phyloP scores from a whole-genome alignment of 148 eudicot genomes.

The Rhododendron ferrugineum region DNA sequence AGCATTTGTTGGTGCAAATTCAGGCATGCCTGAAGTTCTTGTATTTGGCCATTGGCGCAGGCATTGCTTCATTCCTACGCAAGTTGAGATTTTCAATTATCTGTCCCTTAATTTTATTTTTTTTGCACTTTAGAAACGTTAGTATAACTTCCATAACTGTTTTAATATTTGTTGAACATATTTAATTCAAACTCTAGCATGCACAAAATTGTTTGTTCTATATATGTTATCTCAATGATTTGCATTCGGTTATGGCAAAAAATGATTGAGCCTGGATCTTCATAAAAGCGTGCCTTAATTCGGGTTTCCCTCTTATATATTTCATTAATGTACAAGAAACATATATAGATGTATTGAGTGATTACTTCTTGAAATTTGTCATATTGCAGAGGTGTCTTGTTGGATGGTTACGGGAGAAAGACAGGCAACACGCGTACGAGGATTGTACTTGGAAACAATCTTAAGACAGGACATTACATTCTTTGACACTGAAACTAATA shows the following conservation, averaged over 20 bases:
- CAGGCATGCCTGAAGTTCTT: slow-evolving; percentile 60
- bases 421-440: slow-evolving; percentile 67
- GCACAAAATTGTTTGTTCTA: background rate
- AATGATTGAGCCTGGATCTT: background rate
- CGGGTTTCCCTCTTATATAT: background rate
- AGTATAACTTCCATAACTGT: background rate
- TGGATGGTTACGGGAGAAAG: slow-evolving; percentile 93
- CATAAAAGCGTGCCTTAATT: background rate
- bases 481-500: slow-evolving; percentile 76
- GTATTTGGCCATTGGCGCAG: slow-evolving; percentile 57
- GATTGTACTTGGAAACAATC: slow-evolving; percentile 64
- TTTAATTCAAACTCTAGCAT: background rate
- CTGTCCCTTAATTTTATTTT: background rate
- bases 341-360: background rate
- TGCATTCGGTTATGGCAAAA: background rate
- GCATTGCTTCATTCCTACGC: slow-evolving; percentile 61
- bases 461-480: slow-evolving; percentile 77
- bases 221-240: background rate
- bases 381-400: slow-evolving; percentile 60
- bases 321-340: too few relatives aligned
- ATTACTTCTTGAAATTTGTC: background rate
- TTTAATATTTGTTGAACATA: background rate
- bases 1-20: background rate
- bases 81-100: slow-evolving; percentile 26
- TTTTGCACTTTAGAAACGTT: too few relatives aligned